Evolutionary conservation across 2,329 filamentous ascomycete species (phyloP).

Genomic region (Fonsecaea nubica): DNA sequence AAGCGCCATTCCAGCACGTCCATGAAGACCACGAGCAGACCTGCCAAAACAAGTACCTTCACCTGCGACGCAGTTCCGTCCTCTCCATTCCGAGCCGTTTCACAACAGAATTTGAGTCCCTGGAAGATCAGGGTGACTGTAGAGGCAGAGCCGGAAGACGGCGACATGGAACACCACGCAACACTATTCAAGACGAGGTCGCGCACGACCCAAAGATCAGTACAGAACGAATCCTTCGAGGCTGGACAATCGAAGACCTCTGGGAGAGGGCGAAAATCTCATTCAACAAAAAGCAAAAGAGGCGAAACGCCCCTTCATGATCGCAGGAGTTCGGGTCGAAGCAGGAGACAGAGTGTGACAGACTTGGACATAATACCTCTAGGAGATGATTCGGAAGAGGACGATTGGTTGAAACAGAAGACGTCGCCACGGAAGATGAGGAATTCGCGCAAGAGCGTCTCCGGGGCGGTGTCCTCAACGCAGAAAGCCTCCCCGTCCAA

Average conservation of each 20-base stretch:
- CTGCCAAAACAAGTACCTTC: constrained; percentile 19
- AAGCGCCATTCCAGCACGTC: constrained; percentile 2
- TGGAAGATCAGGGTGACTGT: constrained; percentile 58
- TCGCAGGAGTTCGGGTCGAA: constrained; percentile 21
- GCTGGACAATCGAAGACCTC: neutral
- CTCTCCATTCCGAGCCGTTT: constrained; percentile 30
- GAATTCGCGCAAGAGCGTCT: constrained; percentile 16
- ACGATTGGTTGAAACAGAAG: constrained; percentile 38
- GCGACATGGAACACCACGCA: constrained; percentile 44
- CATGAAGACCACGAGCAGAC: constrained; percentile 4
- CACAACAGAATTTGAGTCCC: constrained; percentile 50
- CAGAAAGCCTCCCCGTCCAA: constrained; percentile 11
- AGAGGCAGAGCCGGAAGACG: constrained; percentile 54
- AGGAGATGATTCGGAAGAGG: constrained; percentile 39
- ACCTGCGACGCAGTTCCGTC: constrained; percentile 18
- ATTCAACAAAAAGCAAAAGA: constrained; percentile 27
- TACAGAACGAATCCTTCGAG: constrained; percentile 44
- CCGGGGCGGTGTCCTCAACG: constrained; percentile 1
- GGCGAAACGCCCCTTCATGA: constrained; percentile 31
- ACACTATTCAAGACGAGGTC: constrained; percentile 32
- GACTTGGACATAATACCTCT: constrained; percentile 38
- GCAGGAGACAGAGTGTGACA: constrained; percentile 39
- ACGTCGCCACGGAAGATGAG: constrained; percentile 35
- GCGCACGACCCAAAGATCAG: constrained; percentile 50
- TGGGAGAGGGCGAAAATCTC: constrained; percentile 20